Conservation (phyloP, 495 filamentous ascomycete genomes). For the Neurospora tetraspora region DNA sequence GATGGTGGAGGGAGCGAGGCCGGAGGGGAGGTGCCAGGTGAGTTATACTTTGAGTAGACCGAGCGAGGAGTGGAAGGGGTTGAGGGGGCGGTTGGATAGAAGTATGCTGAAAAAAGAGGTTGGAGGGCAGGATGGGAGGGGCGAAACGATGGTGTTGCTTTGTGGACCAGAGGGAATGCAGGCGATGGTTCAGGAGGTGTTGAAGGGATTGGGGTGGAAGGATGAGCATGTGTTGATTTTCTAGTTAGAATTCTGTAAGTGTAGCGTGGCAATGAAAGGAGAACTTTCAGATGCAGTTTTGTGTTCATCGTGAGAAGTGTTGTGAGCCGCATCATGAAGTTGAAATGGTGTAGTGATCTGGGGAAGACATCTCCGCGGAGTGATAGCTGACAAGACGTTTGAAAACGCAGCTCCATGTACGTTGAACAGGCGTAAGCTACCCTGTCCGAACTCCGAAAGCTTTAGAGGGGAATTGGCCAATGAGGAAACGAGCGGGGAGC, state of each 20-base stretch:
- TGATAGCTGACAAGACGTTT: neutral
- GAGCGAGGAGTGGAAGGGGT: conserved; percentile 54
- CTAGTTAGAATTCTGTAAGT: conserved; percentile 19
- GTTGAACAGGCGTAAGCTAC: neutral
- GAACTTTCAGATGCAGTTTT: neutral
- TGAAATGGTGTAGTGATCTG: neutral
- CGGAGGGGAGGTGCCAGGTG: conserved; percentile 49
- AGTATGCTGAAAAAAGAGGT: conserved; percentile 55
- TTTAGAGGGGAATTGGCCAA: neutral
- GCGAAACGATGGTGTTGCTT: conserved; percentile 59
- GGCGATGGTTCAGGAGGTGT: conserved; percentile 49
- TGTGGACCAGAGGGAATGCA: conserved; percentile 81
- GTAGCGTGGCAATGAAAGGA: neutral
- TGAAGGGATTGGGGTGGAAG: conserved; percentile 63
- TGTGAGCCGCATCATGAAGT: neutral
- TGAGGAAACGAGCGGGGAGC: neutral
- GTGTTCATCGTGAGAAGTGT: neutral
- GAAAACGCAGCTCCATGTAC: neutral
- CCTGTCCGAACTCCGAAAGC: neutral
- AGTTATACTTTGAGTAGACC: conserved; percentile 66
- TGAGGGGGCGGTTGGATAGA: conserved; percentile 57
- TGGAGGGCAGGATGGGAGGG: conserved; percentile 22
- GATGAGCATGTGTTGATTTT: conserved; percentile 83
- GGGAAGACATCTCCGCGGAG: neutral
- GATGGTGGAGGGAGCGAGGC: conserved; percentile 41